Evolutionary conservation across 73 alveolate species (phyloP), one percentile per base, ranked within the genome.

Genomic region (Paraurostyla sp.): DNA sequence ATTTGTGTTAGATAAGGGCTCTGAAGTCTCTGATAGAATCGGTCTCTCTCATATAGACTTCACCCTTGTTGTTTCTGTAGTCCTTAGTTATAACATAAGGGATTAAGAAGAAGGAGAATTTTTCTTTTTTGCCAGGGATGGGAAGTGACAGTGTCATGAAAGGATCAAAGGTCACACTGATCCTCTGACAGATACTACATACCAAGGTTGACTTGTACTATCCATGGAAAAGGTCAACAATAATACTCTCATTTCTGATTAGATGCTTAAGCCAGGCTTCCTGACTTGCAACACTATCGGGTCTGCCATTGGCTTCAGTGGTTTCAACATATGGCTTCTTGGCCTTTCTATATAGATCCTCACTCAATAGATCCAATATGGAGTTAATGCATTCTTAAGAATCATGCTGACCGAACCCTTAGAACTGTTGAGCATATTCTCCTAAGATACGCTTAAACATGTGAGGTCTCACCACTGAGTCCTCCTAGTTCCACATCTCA

Each of bases 161-260:
- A 27, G 99, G 98, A 63, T 97, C 99, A 89, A 94, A 97, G 29
- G 97, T 96, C 13, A 88, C 89, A 30, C 94, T 83, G 7, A 92
- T 87, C 63, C 95, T 81, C 0, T 56, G 27, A 83, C 99, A 97
- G 1, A 68, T 78, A 22, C 95, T 84, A 82, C 99, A 97, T 16
- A 85, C 92, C 4, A 95, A 65, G 3, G 98, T 92, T 15, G 98
- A 96, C 87, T 97, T 95, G 80, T 93, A 96, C 88, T 96, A 97
- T 18, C 99, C 99, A 68, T 96, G 96, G 94, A 97, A 96, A 56
- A 97, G 92, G 89, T 97, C 99, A 29, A 96, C 98, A 49, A 97
- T 92, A 22, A 96, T 95, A 32, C 98, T 91, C 69, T 97, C 92
- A 87, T 97, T 96, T 69, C 97, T 88, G 82, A 82, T 87, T 18